A percentile compares a stretch with the other conserved stretches of the same genome.
Evolutionary conservation across 2,329 filamentous ascomycete genomes (phyloP).

Genomic region (Neophaeococcomyces mojaviensis): DNA sequence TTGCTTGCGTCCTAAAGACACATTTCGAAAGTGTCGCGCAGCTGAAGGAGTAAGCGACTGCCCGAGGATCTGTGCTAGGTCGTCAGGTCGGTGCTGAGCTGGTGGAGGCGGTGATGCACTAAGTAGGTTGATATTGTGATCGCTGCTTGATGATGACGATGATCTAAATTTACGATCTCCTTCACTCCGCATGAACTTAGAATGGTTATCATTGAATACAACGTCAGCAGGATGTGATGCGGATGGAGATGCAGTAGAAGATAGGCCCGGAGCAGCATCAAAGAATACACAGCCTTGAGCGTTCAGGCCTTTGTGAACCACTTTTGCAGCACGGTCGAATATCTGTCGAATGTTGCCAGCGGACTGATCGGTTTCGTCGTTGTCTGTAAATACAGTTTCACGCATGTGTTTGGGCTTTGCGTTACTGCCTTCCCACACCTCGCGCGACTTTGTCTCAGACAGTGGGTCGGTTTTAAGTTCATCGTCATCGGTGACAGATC

Average conservation of each 20-base stretch:
- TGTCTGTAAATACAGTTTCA: not conserved
- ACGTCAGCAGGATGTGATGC: not conserved
- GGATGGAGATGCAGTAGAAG: not conserved
- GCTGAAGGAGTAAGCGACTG: not conserved
- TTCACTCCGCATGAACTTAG: slow-evolving; percentile 12
- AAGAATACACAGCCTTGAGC: slow-evolving; percentile 34
- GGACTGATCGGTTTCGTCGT: not conserved
- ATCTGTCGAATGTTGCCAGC: slow-evolving; percentile 17
- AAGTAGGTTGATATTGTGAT: no score
- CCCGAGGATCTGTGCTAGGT: not conserved
- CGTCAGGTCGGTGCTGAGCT: not conserved
- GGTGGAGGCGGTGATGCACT: no score
- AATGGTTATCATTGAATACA: slow-evolving; percentile 5
- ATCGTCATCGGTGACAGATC: not conserved
- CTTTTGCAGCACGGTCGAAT: slow-evolving; percentile 39
- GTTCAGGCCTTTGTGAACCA: slow-evolving; percentile 37
- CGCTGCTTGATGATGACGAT: no score
- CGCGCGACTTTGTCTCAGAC: not conserved
- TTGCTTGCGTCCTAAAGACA: not conserved
- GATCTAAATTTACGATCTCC: not conserved
- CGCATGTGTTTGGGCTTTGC: not conserved
- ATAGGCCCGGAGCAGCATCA: slow-evolving; percentile 11
- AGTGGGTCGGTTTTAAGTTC: not conserved
- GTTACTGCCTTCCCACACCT: not conserved
- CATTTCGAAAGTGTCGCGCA: slow-evolving; percentile 6